phyloP scores from a whole-genome alignment of 371 early-diverging fungal species.

The Syncephalastrum monosporum region DNA sequence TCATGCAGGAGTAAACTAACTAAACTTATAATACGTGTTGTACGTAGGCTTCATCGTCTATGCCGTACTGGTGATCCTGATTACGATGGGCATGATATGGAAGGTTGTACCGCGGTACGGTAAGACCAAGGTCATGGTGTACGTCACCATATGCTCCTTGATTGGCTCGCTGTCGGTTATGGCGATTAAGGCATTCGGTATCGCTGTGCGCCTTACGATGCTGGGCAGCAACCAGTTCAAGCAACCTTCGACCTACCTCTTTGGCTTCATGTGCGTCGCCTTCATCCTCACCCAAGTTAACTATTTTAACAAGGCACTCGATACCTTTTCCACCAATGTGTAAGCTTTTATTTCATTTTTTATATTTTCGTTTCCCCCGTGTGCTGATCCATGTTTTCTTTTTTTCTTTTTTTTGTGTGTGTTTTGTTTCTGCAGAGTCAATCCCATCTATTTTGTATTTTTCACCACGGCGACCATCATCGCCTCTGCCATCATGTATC shows the following conservation, averaged over 20 bases:
- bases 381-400: neutral
- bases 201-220: constrained; percentile 85
- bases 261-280: constrained; percentile 67
- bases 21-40: neutral
- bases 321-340: constrained; percentile 84
- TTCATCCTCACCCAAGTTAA: constrained; percentile 89
- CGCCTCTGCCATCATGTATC: constrained; percentile 81
- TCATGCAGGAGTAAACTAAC: neutral
- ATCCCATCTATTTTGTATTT: constrained; percentile 85
- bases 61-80: constrained; percentile 54
- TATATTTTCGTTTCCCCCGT: neutral
- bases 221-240: constrained; percentile 84
- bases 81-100: constrained; percentile 71
- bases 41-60: constrained; percentile 72
- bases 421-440: constrained; percentile 42
- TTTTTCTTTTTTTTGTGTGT: no score
- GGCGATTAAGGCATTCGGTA: constrained; percentile 87
- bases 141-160: constrained; percentile 82
- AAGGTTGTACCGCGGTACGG: constrained; percentile 76
- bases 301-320: constrained; percentile 96
- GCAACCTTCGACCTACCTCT: constrained; percentile 84
- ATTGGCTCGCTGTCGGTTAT: constrained; percentile 87
- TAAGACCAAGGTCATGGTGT: constrained; percentile 75
- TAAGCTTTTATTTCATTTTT: constrained; percentile 25
- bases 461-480: constrained; percentile 87